Evolutionary conservation across 2,329 filamentous ascomycete genomes (phyloP), one percentile per base, ranked within the genome.

Genomic region (Exophiala viscosa): DNA sequence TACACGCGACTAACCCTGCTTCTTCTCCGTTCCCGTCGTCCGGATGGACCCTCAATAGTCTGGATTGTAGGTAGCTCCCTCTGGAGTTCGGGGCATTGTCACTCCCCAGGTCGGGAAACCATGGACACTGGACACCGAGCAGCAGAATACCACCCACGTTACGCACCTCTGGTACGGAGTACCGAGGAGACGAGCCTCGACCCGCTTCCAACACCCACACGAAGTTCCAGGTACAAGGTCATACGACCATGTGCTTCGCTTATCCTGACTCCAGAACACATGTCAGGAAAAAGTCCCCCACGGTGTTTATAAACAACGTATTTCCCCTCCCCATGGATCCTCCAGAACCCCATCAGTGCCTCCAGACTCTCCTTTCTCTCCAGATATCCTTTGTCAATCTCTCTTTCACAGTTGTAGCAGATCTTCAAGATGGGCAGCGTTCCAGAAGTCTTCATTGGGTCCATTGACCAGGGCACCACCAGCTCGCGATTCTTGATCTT

Each of bases 401-500:
- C n/a, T 15, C 28, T 23, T 40, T 15, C 38, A 40, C 48, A 35
- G n/a, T 47, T 5, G 18, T 32, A 33, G n/a, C 40, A 18, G n/a
- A 28, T 32, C 17, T 3, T 36, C 38, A 50, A 43, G 11, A 60
- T 60, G 58, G 58, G 58, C 17, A 55, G 52, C 33, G 60, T 57
- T 41, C 57, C 73, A 36, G 72, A 85, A 51, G 81, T 81, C 72
- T 95, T 88, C 65, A 85, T 95, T 55, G 90, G 90, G 55, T 88
- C 87, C 62, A 91, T 96, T 67, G 90, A 96, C 67, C 89, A 95
- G 66, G 90, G 90, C 53, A 96, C 90, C 10, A 96, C 90, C 31
- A 92, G 87, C 54, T 88, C 90, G 32, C 82, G 90, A 34, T 96
- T 96, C 72, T 81, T 96, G 62, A 91, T 96, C 66, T 96, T 96